Percentiles rank a stretch among this genome's conserved stretches.
These are phyloP conservation scores for Ceratocystiopsis brevicomis DNA, from an alignment of 2,329 filamentous ascomycete species.

Conservation along the genomic window DNA sequence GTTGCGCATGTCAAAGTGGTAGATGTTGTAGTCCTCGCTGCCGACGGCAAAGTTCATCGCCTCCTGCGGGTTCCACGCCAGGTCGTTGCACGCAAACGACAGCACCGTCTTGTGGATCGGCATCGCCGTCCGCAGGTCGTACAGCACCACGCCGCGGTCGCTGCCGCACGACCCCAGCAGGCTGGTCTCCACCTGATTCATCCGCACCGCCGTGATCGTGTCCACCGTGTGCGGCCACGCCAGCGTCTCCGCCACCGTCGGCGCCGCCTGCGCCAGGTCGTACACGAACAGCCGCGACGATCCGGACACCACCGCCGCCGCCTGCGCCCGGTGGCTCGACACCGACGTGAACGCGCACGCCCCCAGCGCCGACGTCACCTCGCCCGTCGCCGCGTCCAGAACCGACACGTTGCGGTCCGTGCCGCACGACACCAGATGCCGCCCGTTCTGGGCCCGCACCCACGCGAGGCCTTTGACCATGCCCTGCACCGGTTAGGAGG, in stretches of 20 bases:
- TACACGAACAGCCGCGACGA: conserved; percentile 9
- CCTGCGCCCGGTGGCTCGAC: conserved; percentile 9
- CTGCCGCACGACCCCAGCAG: conserved; percentile 70
- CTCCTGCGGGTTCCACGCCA: conserved; percentile 82
- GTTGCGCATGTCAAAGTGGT: conserved; percentile 80
- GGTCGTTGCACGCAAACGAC: conserved; percentile 62
- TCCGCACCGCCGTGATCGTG: conserved; percentile 72
- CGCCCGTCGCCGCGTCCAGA: conserved; percentile 75
- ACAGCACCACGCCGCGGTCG: conserved; percentile 74
- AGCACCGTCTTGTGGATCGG: conserved; percentile 68
- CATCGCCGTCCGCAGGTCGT: conserved; percentile 74
- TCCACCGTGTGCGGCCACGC: conserved; percentile 36
- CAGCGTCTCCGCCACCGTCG: conserved; percentile 8
- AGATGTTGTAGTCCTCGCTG: conserved; percentile 80
- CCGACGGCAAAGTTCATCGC: conserved; percentile 59
- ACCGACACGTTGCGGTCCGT: conserved; percentile 76
- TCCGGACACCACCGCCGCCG: conserved; percentile 8
- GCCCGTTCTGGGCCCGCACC: conserved; percentile 47
- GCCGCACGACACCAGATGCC: conserved; percentile 34
- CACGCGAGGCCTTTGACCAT: conserved; percentile 83
- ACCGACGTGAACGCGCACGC: conserved; percentile 53
- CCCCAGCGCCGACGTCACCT: conserved; percentile 70
- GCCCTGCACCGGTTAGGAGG: conserved; percentile 30
- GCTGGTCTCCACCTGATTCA: conserved; percentile 89
- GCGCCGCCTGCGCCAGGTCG: conserved; percentile 5